A percentile compares a stretch with the other conserved stretches of the same genome.
Evolutionary conservation across 2,329 filamentous ascomycete species (phyloP).

Genomic region (Cadophora gregata): DNA sequence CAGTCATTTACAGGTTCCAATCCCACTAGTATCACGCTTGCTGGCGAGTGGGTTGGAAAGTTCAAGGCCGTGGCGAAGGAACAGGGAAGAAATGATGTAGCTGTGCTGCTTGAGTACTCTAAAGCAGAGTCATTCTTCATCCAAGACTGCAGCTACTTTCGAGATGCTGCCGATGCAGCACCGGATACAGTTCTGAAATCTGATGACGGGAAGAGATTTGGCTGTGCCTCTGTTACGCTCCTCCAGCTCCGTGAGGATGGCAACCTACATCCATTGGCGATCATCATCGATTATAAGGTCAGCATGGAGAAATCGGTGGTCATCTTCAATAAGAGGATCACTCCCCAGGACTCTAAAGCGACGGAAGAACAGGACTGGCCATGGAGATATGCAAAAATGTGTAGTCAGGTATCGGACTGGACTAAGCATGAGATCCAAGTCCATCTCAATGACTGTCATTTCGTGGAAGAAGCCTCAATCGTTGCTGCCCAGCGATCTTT

Average conservation of each 20-base stretch:
- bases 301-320: neutral
- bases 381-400: slow-evolving; percentile 59
- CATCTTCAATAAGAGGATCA: neutral
- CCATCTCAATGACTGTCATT: slow-evolving; percentile 53
- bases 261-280: neutral
- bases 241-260: neutral
- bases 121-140: neutral
- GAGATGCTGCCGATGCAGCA: neutral
- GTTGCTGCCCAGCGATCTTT: slow-evolving; percentile 53
- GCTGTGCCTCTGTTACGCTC: neutral
- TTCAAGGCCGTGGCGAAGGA: neutral
- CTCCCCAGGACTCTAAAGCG: neutral
- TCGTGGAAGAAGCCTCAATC: slow-evolving; percentile 56
- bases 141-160: neutral
- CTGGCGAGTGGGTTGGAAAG: neutral
- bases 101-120: neutral
- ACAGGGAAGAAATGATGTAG: neutral
- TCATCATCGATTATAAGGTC: neutral
- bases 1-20: neutral
- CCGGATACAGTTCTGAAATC: neutral
- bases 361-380: slow-evolving; percentile 53
- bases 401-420: slow-evolving; percentile 56
- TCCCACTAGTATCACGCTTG: neutral
- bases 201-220: neutral
- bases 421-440: slow-evolving; percentile 53